Base-by-base conservation (phyloP, 176 grass and related monocot genomes). In the Miscanthus lutarioriparius region DNA sequence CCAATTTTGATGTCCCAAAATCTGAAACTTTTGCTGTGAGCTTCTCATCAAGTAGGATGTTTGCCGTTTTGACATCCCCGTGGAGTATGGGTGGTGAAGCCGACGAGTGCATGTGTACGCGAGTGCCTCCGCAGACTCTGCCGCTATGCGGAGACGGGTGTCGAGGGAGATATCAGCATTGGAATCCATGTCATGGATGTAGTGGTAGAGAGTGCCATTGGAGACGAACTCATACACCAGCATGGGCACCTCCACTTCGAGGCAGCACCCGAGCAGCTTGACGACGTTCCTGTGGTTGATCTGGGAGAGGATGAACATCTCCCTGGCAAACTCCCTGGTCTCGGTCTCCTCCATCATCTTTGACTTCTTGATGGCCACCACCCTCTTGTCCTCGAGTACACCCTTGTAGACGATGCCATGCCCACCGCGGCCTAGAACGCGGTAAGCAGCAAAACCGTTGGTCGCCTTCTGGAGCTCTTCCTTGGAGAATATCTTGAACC, bases 271-370 rank as follows among this genome's bases (percentile, higher is more conserved):
- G 2, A 94, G 85, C 13, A 94, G 82, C 74, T 83, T 94, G 33
- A 90, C 85, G 1, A 88, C 86, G 45, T 91, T 94, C 64, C 64
- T 88, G 32, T 94, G 91, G 61, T 94, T 94, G 69, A 94, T 86
- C 67, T 94, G 91, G 10, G 88, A 84, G 37, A 94, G 69, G 64
- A 94, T 91, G 22, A 88, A 41, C 80, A 94, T 86, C 35, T 93
- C 91, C 30, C 72, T 90, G 0, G 77, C 91, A 10, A 94, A 94
- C 53, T 94, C 88, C 22, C 69, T 67, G 10, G 80, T 86, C 8
- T 83, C 77, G 16, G 68, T 25, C 30, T 88, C 62, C 22, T 88
- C 86, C 30, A 81, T 63, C 78, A 86, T 64, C 74, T 91, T 93
- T 0, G 91, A 94, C 32, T 75, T 91, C 56, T 93, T 94, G 13